These are phyloP conservation scores for Colletotrichum cuscutae DNA, from an alignment of 2,329 filamentous ascomycete genomes.

Conservation along the genomic window DNA sequence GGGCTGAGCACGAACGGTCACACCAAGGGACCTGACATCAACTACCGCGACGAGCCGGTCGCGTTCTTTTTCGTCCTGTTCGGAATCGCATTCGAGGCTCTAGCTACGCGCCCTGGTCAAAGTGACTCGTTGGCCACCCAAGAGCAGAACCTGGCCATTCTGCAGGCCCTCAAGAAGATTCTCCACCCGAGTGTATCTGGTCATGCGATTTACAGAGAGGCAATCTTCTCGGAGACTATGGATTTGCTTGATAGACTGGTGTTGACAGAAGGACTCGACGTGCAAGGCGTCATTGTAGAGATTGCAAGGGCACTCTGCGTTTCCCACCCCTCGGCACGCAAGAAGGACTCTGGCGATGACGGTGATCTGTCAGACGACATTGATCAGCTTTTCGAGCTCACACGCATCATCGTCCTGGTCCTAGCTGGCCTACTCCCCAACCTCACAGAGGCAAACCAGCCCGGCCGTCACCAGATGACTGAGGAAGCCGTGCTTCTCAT, in stretches of 20 bases:
- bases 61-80: constrained; percentile 99
- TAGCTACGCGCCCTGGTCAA: constrained; percentile 81
- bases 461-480: constrained; percentile 80
- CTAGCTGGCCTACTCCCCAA: constrained; percentile 89
- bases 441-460: constrained; percentile 72
- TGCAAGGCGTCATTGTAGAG: constrained; percentile 92
- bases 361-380: constrained; percentile 94
- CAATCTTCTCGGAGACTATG: constrained; percentile 97
- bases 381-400: constrained; percentile 96
- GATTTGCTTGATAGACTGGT: constrained; percentile 93
- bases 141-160: constrained; percentile 86
- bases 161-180: constrained; percentile 94
- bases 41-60: constrained; percentile 96
- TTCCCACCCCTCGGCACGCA: constrained; percentile 88
- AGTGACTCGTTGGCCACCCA: constrained; percentile 75
- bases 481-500: constrained; percentile 89
- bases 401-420: constrained; percentile 93
- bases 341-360: constrained; percentile 72
- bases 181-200: constrained; percentile 93
- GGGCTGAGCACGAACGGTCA: constrained; percentile 59
- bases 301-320: constrained; percentile 92
- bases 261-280: constrained; percentile 87
- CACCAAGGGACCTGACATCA: constrained; percentile 81
- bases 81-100: constrained; percentile 93
- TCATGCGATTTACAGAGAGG: constrained; percentile 94